Evolutionary conservation across 139 green algal genomes (phyloP), one percentile per base, ranked within the genome.

Genomic region (Chlamydomonas sphaeroides): DNA sequence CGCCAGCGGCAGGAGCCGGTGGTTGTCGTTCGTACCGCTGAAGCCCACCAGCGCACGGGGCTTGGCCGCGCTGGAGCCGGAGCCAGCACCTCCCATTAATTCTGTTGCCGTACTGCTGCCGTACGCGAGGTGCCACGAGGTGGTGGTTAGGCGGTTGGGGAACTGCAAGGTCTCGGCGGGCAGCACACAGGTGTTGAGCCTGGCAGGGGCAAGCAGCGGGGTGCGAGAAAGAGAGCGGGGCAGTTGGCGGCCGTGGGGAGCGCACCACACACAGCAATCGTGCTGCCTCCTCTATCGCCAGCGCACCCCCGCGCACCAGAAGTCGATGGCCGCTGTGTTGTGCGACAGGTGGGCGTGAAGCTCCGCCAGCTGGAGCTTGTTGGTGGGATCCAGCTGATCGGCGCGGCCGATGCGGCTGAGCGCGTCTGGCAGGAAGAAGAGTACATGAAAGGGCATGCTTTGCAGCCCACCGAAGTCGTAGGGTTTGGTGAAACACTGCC

Each of bases 11-110:
- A 93, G 78, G 77, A 93, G 87, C 25, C 85, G 51, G 75, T 92
- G 78, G 85, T 84, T 90, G 86, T 94, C 90, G 32, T 90, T 91
- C 25, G 90, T 94, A 61, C 89, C 90, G 17, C 49, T 78, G 72
- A 91, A 92, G 28, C 86, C 86, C 25, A 80, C 74, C 49, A 92
- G 61, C 10, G 14, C 45, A 14, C n/a, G n/a, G n/a, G n/a, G n/a
- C n/a, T n/a, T n/a, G n/a, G n/a, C n/a, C n/a, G n/a, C n/a, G n/a
- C n/a, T n/a, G n/a, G n/a, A n/a, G n/a, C n/a, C n/a, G n/a, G n/a
- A n/a, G n/a, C n/a, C n/a, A n/a, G n/a, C n/a, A n/a, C n/a, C n/a
- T n/a, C n/a, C n/a, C n/a, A n/a, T n/a, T n/a, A n/a, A n/a, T n/a
- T n/a, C 45, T 10, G 11, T 53, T 10, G 11, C 45, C 11, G 11